Evolutionary conservation across 129 eudicot species (phyloP).

Genomic region (Calendula officinalis): DNA sequence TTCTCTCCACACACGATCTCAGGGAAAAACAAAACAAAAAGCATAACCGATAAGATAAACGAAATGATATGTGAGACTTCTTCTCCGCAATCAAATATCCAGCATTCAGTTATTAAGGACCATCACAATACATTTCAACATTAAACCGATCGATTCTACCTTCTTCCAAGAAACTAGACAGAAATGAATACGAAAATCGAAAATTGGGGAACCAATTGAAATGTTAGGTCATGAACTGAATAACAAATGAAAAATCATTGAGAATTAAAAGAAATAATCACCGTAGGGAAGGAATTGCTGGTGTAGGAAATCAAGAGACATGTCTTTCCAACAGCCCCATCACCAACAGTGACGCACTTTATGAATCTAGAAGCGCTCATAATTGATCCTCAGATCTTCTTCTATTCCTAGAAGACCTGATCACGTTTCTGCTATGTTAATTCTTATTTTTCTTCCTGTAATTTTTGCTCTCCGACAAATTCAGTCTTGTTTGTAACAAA

Average conservation of each 20-base stretch:
- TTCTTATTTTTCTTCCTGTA: background rate
- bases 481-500: slow-evolving; percentile 14
- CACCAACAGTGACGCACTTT: slow-evolving; percentile 98
- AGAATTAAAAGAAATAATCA: slow-evolving; percentile 2
- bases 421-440: slow-evolving; percentile 3
- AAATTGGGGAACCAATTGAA: slow-evolving; percentile 1
- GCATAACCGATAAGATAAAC: too few species aligned
- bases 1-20: too few species aligned
- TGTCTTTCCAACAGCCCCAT: slow-evolving; percentile 99
- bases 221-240: background rate
- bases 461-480: slow-evolving; percentile 7
- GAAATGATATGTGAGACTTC: too few species aligned
- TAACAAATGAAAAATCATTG: background rate
- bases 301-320: slow-evolving; percentile 96
- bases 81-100: too few species aligned
- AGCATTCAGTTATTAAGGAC: too few species aligned
- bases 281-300: slow-evolving; percentile 99
- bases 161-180: too few species aligned
- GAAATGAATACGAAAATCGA: too few species aligned
- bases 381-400: slow-evolving; percentile 45
- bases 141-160: too few species aligned
- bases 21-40: too few species aligned
- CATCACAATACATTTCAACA: too few species aligned
- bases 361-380: slow-evolving; percentile 98
- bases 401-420: slow-evolving; percentile 45